A percentile compares a stretch with the other conserved stretches of the same genome.
phyloP scores from a whole-genome alignment of 306 rosid genomes.

The Lotus japonicus region DNA sequence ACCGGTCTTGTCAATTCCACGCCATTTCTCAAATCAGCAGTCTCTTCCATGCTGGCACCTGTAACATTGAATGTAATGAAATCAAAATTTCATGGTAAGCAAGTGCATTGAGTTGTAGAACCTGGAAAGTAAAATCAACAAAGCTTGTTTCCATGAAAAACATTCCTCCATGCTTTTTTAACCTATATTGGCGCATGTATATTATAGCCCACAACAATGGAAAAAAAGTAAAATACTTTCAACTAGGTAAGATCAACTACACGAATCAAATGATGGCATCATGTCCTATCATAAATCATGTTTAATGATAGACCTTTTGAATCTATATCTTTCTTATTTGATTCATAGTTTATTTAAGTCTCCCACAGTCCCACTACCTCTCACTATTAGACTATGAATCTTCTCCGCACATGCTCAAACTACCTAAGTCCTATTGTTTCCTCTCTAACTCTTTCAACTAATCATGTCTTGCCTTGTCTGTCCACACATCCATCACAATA shows the following conservation, averaged over 20 bases:
- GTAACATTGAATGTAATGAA: conserved; percentile 20
- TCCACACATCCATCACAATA: not conserved
- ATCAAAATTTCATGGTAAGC: conserved; percentile 17
- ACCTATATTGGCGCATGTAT: not conserved
- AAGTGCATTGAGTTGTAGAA: not conserved
- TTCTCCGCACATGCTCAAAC: not conserved
- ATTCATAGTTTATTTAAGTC: not conserved
- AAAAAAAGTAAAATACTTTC: not conserved
- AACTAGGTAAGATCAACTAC: not conserved
- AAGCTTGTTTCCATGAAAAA: not conserved
- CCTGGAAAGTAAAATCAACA: not conserved
- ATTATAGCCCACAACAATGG: not conserved
- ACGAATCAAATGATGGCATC: not conserved
- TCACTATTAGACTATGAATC: not conserved
- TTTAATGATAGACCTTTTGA: not conserved
- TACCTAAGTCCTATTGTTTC: not conserved
- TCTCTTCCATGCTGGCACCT: conserved; percentile 37
- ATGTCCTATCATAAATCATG: not conserved
- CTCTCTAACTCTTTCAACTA: not conserved
- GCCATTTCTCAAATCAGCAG: conserved; percentile 35
- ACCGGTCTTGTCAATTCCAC: conserved; percentile 57
- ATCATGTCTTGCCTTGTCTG: not conserved
- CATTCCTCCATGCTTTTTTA: not conserved
- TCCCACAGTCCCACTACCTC: not conserved
- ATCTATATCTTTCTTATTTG: not conserved